These are phyloP conservation scores for Lobosporangium transversale DNA, from an alignment of 192 early-diverging fungal species.

Conservation along the genomic window DNA sequence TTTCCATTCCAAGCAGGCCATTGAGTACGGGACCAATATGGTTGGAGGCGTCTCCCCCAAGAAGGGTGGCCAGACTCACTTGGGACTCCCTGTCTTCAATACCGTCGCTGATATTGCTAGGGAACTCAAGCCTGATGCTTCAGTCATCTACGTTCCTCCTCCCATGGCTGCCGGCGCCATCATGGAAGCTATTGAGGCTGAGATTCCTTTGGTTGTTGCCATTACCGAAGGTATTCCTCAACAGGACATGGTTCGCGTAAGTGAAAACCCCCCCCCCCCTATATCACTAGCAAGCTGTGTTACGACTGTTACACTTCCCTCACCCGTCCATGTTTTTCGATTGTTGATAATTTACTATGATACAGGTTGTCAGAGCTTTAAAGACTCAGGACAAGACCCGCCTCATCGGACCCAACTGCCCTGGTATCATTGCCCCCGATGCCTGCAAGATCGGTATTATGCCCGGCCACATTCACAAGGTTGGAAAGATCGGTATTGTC, in stretches of 20 bases:
- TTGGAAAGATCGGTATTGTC: constrained; percentile 97
- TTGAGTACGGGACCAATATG: constrained; percentile 99
- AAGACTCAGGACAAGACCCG: constrained; percentile 92
- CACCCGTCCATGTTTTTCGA: too few species aligned
- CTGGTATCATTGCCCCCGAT: constrained; percentile 96
- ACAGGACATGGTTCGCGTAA: constrained; percentile 96
- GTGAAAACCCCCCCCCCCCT: constrained; percentile 10
- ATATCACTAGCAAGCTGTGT: too few species aligned
- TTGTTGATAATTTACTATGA: too few species aligned
- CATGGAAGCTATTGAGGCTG: constrained; percentile 96
- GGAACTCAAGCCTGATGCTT: constrained; percentile 93
- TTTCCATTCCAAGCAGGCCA: constrained; percentile 98
- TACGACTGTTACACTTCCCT: too few species aligned
- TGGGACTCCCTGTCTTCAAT: constrained; percentile 96
- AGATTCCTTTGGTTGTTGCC: constrained; percentile 94
- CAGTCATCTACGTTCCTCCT: constrained; percentile 99
- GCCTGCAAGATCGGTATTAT: constrained; percentile 99
- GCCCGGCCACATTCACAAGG: constrained; percentile 98
- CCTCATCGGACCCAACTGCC: constrained; percentile 99
- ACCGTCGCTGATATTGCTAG: constrained; percentile 82
- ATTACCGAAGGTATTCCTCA: constrained; percentile 99
- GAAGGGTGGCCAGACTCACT: constrained; percentile 94
- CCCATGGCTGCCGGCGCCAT: constrained; percentile 95
- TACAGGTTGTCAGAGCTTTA: constrained; percentile 90
- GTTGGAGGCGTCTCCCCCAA: constrained; percentile 97